A percentile compares a stretch with the other conserved stretches of the same genome.
These are phyloP conservation scores for Monosporozyma servazzii DNA, from an alignment of 805 yeast genomes.

Conservation along the genomic window DNA sequence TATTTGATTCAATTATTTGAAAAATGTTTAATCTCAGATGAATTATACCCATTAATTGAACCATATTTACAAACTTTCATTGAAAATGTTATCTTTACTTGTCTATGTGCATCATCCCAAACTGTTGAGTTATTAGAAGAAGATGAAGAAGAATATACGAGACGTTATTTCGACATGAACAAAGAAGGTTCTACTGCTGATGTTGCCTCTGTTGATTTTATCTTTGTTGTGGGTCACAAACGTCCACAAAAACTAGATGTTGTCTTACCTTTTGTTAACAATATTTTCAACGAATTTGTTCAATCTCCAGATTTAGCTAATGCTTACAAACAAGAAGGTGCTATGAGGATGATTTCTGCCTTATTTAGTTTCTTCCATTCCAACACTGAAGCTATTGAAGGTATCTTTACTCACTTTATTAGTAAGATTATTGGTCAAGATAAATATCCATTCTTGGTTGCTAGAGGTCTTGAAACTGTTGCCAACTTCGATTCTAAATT, in stretches of 20 bases:
- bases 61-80: slow-evolving; percentile 58
- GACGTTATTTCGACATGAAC: slow-evolving; percentile 56
- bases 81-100: slow-evolving; percentile 63
- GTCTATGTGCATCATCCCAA: slow-evolving; percentile 57
- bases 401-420: slow-evolving; percentile 49
- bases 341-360: slow-evolving; percentile 68
- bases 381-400: slow-evolving; percentile 46
- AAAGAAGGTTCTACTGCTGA: slow-evolving; percentile 65
- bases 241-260: slow-evolving; percentile 48
- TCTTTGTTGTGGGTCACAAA: slow-evolving; percentile 50
- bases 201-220: slow-evolving; percentile 67
- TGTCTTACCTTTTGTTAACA: slow-evolving; percentile 48
- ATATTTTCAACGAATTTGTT: slow-evolving; percentile 33
- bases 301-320: slow-evolving; percentile 28
- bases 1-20: slow-evolving; percentile 59
- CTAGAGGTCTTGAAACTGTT: slow-evolving; percentile 58
- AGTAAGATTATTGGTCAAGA: slow-evolving; percentile 52
- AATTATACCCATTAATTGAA: slow-evolving; percentile 55
- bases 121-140: slow-evolving; percentile 64
- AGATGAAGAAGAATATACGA: slow-evolving; percentile 77
- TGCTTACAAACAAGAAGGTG: slow-evolving; percentile 72
- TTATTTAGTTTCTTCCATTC: slow-evolving; percentile 37
- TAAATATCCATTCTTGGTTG: slow-evolving; percentile 54
- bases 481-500: slow-evolving; percentile 31
- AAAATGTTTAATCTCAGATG: slow-evolving; percentile 45